These are phyloP conservation scores for Chaetomium globosum DNA, from an alignment of 2,329 filamentous ascomycete genomes.

Conservation along the genomic window DNA sequence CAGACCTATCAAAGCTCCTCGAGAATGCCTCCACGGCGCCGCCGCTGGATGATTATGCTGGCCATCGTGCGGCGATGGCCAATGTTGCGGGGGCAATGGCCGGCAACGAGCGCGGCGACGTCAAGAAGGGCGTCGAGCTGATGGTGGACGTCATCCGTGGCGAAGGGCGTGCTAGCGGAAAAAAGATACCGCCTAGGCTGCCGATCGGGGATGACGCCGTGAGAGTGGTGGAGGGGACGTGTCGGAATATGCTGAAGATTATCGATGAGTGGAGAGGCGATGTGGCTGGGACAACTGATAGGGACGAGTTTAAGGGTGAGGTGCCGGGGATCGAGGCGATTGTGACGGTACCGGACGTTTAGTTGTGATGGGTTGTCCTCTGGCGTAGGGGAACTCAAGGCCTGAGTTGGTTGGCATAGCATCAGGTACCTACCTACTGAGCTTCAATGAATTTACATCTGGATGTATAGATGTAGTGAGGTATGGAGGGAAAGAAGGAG, in stretches of 20 bases:
- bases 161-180: conserved; percentile 9
- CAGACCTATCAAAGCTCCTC: conserved; percentile 6
- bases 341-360: conserved; percentile 3
- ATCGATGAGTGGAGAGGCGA: conserved; percentile 15
- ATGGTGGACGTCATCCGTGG: conserved; percentile 21
- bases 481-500: too few species aligned
- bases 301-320: conserved; percentile 12
- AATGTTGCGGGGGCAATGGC: neutral
- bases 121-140: conserved; percentile 17
- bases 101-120: conserved; percentile 19
- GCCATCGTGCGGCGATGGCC: conserved; percentile 6
- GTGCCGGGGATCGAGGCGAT: neutral
- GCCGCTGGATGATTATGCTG: conserved; percentile 10
- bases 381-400: too few species aligned
- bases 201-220: conserved; percentile 18
- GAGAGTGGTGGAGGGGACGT: conserved; percentile 12
- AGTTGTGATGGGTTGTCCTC: neutral
- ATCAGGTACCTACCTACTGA: too few species aligned
- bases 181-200: neutral
- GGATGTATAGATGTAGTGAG: too few species aligned
- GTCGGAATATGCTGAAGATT: conserved; percentile 11
- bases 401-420: too few species aligned
- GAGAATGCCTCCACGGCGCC: conserved; percentile 9
- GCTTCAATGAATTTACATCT: too few species aligned
- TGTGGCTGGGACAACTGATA: conserved; percentile 13